A percentile compares a stretch with the other conserved stretches of the same genome.
These are phyloP conservation scores for Naganishia antarctica DNA, from an alignment of 768 basidiomycete genomes.

Conservation along the genomic window DNA sequence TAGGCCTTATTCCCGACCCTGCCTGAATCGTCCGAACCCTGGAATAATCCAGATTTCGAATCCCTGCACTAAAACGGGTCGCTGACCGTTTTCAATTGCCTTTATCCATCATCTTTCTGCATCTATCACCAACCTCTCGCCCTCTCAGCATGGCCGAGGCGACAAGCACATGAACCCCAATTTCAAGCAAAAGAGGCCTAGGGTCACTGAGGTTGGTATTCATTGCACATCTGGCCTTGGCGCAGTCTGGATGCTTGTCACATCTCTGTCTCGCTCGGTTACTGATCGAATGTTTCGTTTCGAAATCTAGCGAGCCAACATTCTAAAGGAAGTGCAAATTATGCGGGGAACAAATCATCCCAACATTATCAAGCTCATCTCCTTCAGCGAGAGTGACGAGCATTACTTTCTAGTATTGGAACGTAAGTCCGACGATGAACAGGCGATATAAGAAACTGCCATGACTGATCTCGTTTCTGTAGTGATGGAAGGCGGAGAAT, in stretches of 20 bases:
- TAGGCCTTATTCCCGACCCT: slow-evolving; percentile 14
- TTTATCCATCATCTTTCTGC: neutral
- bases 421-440: slow-evolving; percentile 51
- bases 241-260: slow-evolving; percentile 10
- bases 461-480: neutral
- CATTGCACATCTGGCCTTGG: slow-evolving; percentile 11
- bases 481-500: slow-evolving; percentile 91
- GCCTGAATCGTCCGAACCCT: neutral
- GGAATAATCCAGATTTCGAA: neutral
- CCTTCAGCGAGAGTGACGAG: slow-evolving; percentile 86
- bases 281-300: slow-evolving; percentile 11
- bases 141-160: slow-evolving; percentile 52
- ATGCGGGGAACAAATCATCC: slow-evolving; percentile 93
- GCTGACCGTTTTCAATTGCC: slow-evolving; percentile 21
- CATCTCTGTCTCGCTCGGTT: neutral
- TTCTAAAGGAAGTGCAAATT: slow-evolving; percentile 99
- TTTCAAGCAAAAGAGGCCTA: slow-evolving; percentile 88
- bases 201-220: slow-evolving; percentile 86
- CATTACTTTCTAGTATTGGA: slow-evolving; percentile 93
- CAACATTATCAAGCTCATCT: slow-evolving; percentile 82
- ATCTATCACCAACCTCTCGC: neutral
- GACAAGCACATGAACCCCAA: slow-evolving; percentile 88
- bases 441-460: too few species aligned
- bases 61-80: neutral
- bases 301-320: slow-evolving; percentile 75